Evolutionary conservation across 257 asterid species (phyloP), one percentile per base, ranked within the genome.

Genomic region (Asclepias syriaca): DNA sequence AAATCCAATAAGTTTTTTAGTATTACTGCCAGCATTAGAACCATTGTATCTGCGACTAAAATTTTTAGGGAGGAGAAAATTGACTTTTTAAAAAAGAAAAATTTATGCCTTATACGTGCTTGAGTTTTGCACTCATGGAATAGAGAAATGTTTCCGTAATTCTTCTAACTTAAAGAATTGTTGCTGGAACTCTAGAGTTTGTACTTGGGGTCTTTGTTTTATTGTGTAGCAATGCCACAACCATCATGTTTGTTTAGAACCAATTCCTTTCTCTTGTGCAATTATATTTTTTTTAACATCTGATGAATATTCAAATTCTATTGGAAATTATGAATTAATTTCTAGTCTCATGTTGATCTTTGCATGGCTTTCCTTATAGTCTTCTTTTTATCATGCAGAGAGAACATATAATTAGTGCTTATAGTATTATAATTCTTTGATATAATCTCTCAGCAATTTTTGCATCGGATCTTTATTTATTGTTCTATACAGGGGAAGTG

Each of bases 401-500:
- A 40, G 34, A 51, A 32, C 2, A 29, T 32, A 53, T 34, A 51
- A 9, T 11, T 14, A n/a, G 0, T 57, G 19, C 54, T 19, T 21
- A 1, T 74, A 53, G 27, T 57, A 32, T 34, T 59, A 24, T 45
- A 37, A 5, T 4, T 54, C 40, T 57, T 76, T 24, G 29, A 54
- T 64, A 22, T 63, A 22, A 6, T 9, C 70, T 68, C 34, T 66
- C 14, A 22, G 10, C 19, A 53, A 54, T 21, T 59, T 59, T 19
- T 32, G 9, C 29, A 63, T 24, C 15, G 16, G 5, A 70, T 56
- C 69, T 53, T 19, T 5, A 24, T 45, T 63, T 68, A 53, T 51
- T 73, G 27, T 48, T 46, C 48, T 74, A 74, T 66, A 39, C 85
- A 93, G 98, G 89, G 93, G 93, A 77, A 85, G 95, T 70, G 89